phyloP scores from a whole-genome alignment of 345 rosid species.

The Excoecaria agallocha region DNA sequence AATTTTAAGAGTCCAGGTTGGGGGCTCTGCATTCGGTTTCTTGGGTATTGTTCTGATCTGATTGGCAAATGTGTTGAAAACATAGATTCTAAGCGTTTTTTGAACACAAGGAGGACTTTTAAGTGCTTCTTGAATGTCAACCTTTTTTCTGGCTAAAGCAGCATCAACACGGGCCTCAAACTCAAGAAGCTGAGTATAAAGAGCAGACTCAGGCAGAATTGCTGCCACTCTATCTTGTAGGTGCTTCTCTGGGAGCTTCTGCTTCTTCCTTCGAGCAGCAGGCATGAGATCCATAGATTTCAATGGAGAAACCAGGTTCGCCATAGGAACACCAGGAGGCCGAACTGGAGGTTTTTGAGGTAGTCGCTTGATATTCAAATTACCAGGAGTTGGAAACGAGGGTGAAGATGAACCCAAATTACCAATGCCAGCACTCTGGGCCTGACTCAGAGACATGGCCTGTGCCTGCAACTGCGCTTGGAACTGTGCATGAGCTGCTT shows the following conservation, averaged over 20 bases:
- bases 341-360: slow-evolving; percentile 73
- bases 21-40: slow-evolving; percentile 85
- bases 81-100: slow-evolving; percentile 85
- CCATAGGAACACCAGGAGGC: slow-evolving; percentile 68
- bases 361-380: slow-evolving; percentile 49
- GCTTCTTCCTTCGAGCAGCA: slow-evolving; percentile 85
- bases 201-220: slow-evolving; percentile 89
- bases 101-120: slow-evolving; percentile 88
- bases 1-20: slow-evolving; percentile 91
- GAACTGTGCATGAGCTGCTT: slow-evolving; percentile 66
- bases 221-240: slow-evolving; percentile 90
- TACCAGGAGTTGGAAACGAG: slow-evolving; percentile 63
- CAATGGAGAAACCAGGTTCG: slow-evolving; percentile 59
- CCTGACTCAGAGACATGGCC: slow-evolving; percentile 54
- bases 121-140: slow-evolving; percentile 94
- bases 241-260: slow-evolving; percentile 91
- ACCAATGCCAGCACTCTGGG: slow-evolving; percentile 52
- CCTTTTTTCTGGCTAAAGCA: slow-evolving; percentile 83
- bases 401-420: slow-evolving; percentile 69
- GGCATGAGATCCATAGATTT: slow-evolving; percentile 73
- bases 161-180: slow-evolving; percentile 92
- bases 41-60: slow-evolving; percentile 74
- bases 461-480: slow-evolving; percentile 84
- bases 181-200: slow-evolving; percentile 96
- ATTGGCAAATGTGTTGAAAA: slow-evolving; percentile 84